phyloP scores from a whole-genome alignment of 1,139 yeast genomes.

The Hansenula anomala region DNA sequence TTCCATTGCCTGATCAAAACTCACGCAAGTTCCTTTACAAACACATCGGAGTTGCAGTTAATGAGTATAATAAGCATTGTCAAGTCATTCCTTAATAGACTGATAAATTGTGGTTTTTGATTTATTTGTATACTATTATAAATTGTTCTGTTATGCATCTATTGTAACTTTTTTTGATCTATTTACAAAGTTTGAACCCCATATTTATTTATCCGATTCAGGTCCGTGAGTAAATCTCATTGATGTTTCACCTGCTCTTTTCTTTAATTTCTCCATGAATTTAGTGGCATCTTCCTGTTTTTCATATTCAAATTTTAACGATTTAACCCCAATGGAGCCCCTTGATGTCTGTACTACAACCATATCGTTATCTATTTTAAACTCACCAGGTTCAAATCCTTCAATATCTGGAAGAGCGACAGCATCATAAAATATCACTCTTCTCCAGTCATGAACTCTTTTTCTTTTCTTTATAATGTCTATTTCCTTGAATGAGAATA shows the following conservation, averaged over 20 bases:
- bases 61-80: slow-evolving; percentile 62
- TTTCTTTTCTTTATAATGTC: slow-evolving; percentile 26
- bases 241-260: slow-evolving; percentile 37
- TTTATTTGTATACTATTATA: background rate
- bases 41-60: slow-evolving; percentile 76
- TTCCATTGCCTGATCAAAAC: slow-evolving; percentile 70
- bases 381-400: slow-evolving; percentile 36
- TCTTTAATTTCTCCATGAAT: slow-evolving; percentile 38
- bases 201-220: no score
- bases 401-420: background rate
- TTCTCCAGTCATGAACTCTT: slow-evolving; percentile 28
- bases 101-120: background rate
- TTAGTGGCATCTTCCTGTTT: slow-evolving; percentile 38
- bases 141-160: no score
- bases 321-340: slow-evolving; percentile 33
- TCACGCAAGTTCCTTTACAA: slow-evolving; percentile 66
- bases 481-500: slow-evolving; percentile 44
- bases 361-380: slow-evolving; percentile 25
- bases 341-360: slow-evolving; percentile 40
- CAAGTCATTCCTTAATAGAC: slow-evolving; percentile 26
- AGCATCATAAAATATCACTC: slow-evolving; percentile 44
- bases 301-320: slow-evolving; percentile 52
- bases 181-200: no score
- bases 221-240: slow-evolving; percentile 4
- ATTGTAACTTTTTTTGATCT: no score